Percentiles rank a stretch among this genome's conserved stretches.
Conservation (phyloP, 495 filamentous ascomycete species). For the Penicillium verhagenii region DNA sequence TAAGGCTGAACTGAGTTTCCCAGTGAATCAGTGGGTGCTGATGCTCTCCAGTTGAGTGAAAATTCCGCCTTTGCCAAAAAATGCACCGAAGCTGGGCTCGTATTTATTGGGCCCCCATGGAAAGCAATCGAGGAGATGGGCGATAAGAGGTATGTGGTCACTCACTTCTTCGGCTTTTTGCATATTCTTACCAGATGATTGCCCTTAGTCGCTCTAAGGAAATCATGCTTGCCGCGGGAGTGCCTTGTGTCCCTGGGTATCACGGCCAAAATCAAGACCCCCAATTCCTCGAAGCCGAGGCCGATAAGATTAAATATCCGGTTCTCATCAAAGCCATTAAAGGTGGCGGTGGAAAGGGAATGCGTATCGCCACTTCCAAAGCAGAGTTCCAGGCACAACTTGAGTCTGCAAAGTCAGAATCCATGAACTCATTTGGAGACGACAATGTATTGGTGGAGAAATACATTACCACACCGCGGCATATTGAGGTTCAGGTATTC, state of each 20-base stretch:
- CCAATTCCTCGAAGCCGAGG: constrained; percentile 66
- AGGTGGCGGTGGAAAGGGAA: constrained; percentile 97
- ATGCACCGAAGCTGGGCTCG: constrained; percentile 85
- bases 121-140: constrained; percentile 97
- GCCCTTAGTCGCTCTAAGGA: constrained; percentile 70
- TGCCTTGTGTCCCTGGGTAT: constrained; percentile 95
- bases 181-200: background rate
- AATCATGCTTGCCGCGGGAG: constrained; percentile 90
- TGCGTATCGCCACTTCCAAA: constrained; percentile 81
- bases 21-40: background rate
- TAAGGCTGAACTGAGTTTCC: background rate
- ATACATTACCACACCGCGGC: constrained; percentile 89
- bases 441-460: constrained; percentile 97
- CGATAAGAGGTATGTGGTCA: constrained; percentile 68
- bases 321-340: constrained; percentile 97
- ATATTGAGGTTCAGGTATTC: constrained; percentile 98
- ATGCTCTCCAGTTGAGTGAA: constrained; percentile 61
- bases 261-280: constrained; percentile 84
- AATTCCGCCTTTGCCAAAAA: constrained; percentile 87
- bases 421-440: constrained; percentile 88
- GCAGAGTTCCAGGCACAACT: constrained; percentile 80
- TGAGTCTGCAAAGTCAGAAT: constrained; percentile 84
- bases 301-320: constrained; percentile 81
- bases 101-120: constrained; percentile 93
- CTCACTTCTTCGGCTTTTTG: background rate